Evolutionary conservation across 345 rosid genomes (phyloP).

Genomic region (Luvunga scandens): DNA sequence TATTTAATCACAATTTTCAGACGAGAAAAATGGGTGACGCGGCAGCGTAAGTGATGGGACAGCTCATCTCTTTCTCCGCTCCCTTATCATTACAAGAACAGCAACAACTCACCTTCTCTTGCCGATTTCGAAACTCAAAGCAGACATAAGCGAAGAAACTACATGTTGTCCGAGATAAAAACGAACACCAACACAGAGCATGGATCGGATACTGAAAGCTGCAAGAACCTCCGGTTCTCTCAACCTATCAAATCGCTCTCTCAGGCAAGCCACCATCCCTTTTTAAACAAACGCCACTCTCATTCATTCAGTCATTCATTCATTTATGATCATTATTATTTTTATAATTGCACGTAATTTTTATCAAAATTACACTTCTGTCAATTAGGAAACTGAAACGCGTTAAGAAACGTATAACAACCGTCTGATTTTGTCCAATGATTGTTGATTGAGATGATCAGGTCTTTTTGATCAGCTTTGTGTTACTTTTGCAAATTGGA

Average conservation of each 20-base stretch:
- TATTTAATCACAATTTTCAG: too few relatives aligned
- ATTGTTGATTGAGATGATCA: not conserved
- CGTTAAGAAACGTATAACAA: not conserved
- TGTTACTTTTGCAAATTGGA: not conserved
- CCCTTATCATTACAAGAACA: too few relatives aligned
- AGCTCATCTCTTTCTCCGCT: not conserved
- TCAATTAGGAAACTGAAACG: not conserved
- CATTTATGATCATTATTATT: too few relatives aligned
- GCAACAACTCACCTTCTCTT: not conserved
- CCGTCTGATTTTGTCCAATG: not conserved
- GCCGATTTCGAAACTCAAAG: constrained; percentile 5
- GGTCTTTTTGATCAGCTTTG: not conserved
- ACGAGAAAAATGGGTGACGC: too few relatives aligned
- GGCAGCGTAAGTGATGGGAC: not conserved
- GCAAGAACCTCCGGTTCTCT: constrained; percentile 91
- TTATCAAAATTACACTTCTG: not conserved
- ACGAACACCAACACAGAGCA: constrained; percentile 12
- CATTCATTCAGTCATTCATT: not conserved
- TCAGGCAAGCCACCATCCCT: constrained; percentile 39
- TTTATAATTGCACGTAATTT: not conserved
- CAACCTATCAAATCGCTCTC: constrained; percentile 89
- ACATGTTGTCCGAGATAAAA: not conserved
- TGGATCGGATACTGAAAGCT: constrained; percentile 83
- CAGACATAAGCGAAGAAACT: not conserved
- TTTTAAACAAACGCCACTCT: not conserved